Conservation (phyloP, 192 early-diverging fungal genomes). For the Polychytrium aggregatum region DNA sequence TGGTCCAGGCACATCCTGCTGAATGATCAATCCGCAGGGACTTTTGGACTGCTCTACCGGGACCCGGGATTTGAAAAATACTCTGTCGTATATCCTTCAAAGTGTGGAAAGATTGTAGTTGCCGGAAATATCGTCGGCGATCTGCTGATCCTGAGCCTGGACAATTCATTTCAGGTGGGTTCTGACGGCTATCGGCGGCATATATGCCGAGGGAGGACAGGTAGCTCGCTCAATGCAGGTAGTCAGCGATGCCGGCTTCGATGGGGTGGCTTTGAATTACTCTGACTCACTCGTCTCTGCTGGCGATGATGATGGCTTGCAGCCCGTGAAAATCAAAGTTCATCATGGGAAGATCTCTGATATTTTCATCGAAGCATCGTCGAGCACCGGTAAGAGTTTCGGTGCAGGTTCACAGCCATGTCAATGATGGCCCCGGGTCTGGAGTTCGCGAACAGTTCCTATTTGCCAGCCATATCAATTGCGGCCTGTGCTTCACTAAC, state of each 20-base stretch:
- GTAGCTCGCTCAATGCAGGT: conserved; percentile 2
- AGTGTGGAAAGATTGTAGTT: conserved; percentile 38
- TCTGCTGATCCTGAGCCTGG: conserved; percentile 35
- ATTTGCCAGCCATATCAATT: too few relatives aligned
- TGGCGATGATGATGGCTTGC: conserved; percentile 5
- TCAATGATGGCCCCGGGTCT: too few relatives aligned
- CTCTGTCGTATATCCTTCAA: conserved; percentile 36
- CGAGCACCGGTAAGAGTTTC: too few relatives aligned
- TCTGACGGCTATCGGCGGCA: conserved; percentile 25
- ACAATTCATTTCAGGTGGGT: conserved; percentile 28
- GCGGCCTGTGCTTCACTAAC: too few relatives aligned
- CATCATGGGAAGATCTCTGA: too few relatives aligned
- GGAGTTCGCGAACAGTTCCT: too few relatives aligned
- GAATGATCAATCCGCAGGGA: neutral
- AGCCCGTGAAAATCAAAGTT: too few relatives aligned
- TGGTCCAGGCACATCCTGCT: neutral
- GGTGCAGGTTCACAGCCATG: too few relatives aligned
- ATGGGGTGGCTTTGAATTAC: neutral
- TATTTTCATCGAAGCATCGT: too few relatives aligned
- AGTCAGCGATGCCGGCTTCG: neutral
- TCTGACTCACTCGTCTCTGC: neutral
- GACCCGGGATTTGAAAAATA: conserved; percentile 36
- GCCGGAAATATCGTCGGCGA: conserved; percentile 42
- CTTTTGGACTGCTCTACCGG: conserved; percentile 14
- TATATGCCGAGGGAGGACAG: conserved; percentile 2